These are phyloP conservation scores for Aspergillus cavernicola DNA, from an alignment of 495 filamentous ascomycete species.

Conservation along the genomic window DNA sequence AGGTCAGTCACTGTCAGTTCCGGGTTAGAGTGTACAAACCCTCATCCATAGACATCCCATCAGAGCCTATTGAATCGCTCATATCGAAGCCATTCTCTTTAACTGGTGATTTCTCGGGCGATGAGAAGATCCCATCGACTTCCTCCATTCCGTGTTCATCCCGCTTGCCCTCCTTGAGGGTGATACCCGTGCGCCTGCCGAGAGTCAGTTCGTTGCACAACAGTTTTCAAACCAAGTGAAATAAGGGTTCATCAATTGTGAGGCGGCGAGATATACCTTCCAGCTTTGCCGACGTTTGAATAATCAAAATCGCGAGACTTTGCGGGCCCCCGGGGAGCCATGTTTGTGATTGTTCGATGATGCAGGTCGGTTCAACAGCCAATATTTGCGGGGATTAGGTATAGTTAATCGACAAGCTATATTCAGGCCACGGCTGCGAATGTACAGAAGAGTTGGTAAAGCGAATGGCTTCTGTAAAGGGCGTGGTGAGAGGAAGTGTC, in stretches of 20 bases:
- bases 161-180: constrained; percentile 73
- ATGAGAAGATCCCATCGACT: constrained; percentile 82
- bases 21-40: constrained; percentile 24
- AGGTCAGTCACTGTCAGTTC: background rate
- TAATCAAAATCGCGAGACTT: constrained; percentile 58
- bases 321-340: constrained; percentile 44
- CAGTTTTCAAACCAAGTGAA: background rate
- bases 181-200: constrained; percentile 75
- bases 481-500: background rate
- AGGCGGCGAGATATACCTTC: constrained; percentile 43
- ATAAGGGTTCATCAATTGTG: background rate
- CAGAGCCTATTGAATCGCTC: constrained; percentile 36
- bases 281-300: constrained; percentile 60
- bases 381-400: background rate
- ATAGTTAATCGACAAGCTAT: background rate
- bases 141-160: constrained; percentile 92
- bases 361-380: constrained; percentile 2
- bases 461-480: too few species aligned
- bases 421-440: background rate
- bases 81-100: constrained; percentile 33
- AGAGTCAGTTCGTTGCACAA: constrained; percentile 4
- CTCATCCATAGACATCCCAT: constrained; percentile 48
- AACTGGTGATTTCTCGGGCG: constrained; percentile 62
- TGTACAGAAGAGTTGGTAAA: background rate
- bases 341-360: constrained; percentile 22